Percentiles rank a stretch among this genome's conserved stretches.
phyloP scores from a whole-genome alignment of 1,284 basidiomycete species.

The Cutaneotrichosporon sp. region DNA sequence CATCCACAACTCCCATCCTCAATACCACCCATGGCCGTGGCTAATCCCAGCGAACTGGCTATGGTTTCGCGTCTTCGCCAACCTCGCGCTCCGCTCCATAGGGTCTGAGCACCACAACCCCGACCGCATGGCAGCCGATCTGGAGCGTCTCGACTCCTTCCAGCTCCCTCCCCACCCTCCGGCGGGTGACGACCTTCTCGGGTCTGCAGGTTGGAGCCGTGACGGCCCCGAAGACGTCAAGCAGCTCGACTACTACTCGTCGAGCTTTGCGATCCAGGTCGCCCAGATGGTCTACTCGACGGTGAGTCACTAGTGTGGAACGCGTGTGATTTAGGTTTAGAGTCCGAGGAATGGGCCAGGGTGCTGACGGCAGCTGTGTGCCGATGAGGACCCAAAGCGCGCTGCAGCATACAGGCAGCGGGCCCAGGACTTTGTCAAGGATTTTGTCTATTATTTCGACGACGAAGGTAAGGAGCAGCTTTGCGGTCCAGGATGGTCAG shows the following conservation, averaged over 20 bases:
- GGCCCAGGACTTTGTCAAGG: slow-evolving; percentile 64
- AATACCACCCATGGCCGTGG: neutral
- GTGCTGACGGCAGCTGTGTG: slow-evolving; percentile 23
- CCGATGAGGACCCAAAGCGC: slow-evolving; percentile 64
- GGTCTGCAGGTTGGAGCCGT: slow-evolving; percentile 64
- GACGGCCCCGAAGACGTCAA: slow-evolving; percentile 74
- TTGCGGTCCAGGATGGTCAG: neutral
- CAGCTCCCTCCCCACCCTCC: slow-evolving; percentile 59
- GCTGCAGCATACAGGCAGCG: slow-evolving; percentile 66
- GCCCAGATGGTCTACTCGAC: slow-evolving; percentile 72
- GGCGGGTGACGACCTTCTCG: slow-evolving; percentile 51
- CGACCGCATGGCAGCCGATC: slow-evolving; percentile 67
- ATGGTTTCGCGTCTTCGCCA: slow-evolving; percentile 79
- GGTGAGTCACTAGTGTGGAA: slow-evolving; percentile 1
- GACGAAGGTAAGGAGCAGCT: slow-evolving; percentile 59
- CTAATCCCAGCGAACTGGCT: slow-evolving; percentile 66
- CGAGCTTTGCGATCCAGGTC: slow-evolving; percentile 75
- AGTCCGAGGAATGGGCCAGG: neutral
- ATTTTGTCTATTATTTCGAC: slow-evolving; percentile 75
- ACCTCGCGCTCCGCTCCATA: slow-evolving; percentile 67
- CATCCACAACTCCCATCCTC: too few species aligned
- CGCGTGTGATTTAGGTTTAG: neutral
- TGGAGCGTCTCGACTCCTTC: slow-evolving; percentile 76
- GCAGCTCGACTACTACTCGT: slow-evolving; percentile 78
- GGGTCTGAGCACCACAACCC: slow-evolving; percentile 63